Evolutionary conservation across 495 filamentous ascomycete species (phyloP), one percentile per base, ranked within the genome.

Genomic region (Aspergillus homomorphus): DNA sequence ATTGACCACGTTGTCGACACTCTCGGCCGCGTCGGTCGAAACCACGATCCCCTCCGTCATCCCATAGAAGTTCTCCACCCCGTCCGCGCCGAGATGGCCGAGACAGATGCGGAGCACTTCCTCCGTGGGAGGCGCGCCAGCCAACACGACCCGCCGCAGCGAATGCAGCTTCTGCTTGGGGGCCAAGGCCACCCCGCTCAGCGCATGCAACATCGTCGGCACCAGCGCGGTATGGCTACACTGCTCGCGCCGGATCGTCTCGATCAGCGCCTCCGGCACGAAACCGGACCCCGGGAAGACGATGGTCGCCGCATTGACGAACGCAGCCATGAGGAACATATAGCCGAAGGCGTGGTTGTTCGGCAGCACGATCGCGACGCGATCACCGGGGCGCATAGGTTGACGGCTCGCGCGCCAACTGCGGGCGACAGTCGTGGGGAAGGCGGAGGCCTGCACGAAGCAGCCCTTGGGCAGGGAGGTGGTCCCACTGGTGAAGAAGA

Each of bases 401-500:
- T 51, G 5, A 3, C 7, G 3, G 21, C 41, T 21, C 26, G 49
- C 21, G 28, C 30, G 15, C 56, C 42, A 56, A 12, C 7, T 12
- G 10, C 33, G 5, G 33, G 33, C 33, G 33, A 12, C 33, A 12
- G 33, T 38, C 33, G 33, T 9, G 6, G 4, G 10, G 33, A 38
- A 38, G 15, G 57, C 41, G n/a, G 51, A 38, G 18, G 48, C 43
- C 45, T 53, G 62, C 24, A 62, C 56, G 23, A 68, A 45, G 51
- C 76, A 78, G 22, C 67, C 70, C 59, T 80, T 80, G 3, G 77
- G 76, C 3, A 68, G 62, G 10, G 61, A 61, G 4, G 75, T 73
- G 0, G 74, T 78, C 18, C 77, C 76, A 52, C 72, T 75, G 1
- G 73, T 78, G 59, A 78, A 80, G 20, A 80, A 57, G 23, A 76